Conservation (phyloP, 208 protist genomes). For the Lotmaria passim region DNA sequence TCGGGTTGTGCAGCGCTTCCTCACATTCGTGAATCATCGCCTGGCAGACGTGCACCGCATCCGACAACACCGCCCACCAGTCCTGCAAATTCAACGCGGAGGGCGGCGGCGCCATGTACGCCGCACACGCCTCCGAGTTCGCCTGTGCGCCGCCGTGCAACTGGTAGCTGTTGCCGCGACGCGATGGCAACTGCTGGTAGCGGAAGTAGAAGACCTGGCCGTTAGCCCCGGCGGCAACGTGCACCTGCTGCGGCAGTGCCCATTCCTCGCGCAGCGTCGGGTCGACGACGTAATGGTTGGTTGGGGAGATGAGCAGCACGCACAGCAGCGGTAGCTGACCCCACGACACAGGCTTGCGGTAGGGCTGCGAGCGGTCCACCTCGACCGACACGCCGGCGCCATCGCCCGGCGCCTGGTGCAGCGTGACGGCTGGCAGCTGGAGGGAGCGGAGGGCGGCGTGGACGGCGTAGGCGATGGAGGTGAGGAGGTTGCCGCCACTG, state of each 20-base stretch:
- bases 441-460: constrained; percentile 64
- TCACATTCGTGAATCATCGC: constrained; percentile 77
- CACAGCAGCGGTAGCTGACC: constrained; percentile 59
- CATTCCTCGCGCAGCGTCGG: constrained; percentile 74
- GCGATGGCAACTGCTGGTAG: constrained; percentile 76
- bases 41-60: constrained; percentile 63
- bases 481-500: constrained; percentile 63
- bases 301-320: constrained; percentile 66
- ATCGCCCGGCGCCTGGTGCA: constrained; percentile 56
- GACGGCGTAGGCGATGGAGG: constrained; percentile 61
- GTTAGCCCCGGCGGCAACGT: constrained; percentile 56
- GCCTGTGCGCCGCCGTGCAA: constrained; percentile 21
- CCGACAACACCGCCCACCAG: constrained; percentile 45
- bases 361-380: constrained; percentile 73
- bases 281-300: constrained; percentile 83
- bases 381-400: constrained; percentile 63
- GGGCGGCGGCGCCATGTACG: constrained; percentile 18
- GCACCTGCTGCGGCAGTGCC: constrained; percentile 80
- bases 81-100: constrained; percentile 33
- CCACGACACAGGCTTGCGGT: constrained; percentile 59
- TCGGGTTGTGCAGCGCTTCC: constrained; percentile 27
- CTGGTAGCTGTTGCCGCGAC: constrained; percentile 57
- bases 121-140: constrained; percentile 13
- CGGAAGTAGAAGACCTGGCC: constrained; percentile 65
- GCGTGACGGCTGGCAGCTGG: constrained; percentile 61